Base-by-base conservation (phyloP, 1,284 basidiomycete genomes). In the Fomitopsis betulina region DNA sequence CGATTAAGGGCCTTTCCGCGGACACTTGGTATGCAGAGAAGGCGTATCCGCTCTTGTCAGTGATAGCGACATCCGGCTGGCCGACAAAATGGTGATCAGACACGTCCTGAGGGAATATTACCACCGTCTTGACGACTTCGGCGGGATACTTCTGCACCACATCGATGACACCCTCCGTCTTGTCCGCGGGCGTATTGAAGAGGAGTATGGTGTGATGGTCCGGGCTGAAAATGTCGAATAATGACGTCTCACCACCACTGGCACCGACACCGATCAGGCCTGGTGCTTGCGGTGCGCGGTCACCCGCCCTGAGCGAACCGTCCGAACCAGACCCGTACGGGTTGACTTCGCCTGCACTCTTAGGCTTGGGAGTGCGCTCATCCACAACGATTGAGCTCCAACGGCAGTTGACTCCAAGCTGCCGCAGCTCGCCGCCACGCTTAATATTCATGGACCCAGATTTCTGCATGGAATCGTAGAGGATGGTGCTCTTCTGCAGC, bases 271-370 rank as follows among this genome's bases (percentile, higher is more conserved):
- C 50, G 32, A 64, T 42, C 6, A 78, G 65, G 12, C 64, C 69
- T n/a, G 75, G 67, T 2, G 76, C 72, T 43, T 79, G 74, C 1
- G 76, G 77, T 25, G 78, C 76, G 40, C 49, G 30, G 49, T 50
- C 49, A 17, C 49, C 49, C 15, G 49, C 49, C 15, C 32, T 32
- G 49, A 50, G 70, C 8, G 77, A 25, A 5, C 62, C 65, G 12
- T 60, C 37, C 2, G 10, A 6, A 3, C 27, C 25, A 6, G 50
- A 45, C 1, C 63, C 54, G 47, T 68, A 66, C 30, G 67, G 55
- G 54, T 63, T 59, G 23, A 57, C 69, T 17, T 55, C 43, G 3
- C 12, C 27, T 49, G 33, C 47, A 6, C 17, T 19, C 27, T 55
- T 38, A n/a, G n/a, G n/a, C n/a, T n/a, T n/a, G n/a, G n/a, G n/a